These are phyloP conservation scores for Oryza nivara DNA, from an alignment of 176 grass and related monocot species.

Conservation along the genomic window DNA sequence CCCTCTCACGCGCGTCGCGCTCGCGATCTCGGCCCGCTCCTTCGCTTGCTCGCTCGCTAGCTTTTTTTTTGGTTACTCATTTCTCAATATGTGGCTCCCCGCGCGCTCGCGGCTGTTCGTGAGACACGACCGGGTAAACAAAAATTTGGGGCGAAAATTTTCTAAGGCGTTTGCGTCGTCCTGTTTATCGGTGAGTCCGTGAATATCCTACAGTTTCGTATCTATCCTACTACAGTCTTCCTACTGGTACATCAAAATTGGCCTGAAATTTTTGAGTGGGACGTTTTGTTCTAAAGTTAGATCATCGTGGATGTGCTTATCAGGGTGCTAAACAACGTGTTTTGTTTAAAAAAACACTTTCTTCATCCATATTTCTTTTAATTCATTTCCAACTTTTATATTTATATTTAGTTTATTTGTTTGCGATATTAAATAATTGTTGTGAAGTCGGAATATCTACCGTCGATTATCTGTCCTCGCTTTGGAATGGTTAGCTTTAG, in stretches of 20 bases:
- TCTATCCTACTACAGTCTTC: too few species aligned
- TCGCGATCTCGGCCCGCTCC: neutral
- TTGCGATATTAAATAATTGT: too few species aligned
- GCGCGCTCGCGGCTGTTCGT: neutral
- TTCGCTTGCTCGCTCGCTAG: neutral
- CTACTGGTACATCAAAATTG: neutral
- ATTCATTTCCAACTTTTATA: too few species aligned
- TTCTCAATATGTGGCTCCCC: neutral
- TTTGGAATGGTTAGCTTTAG: too few species aligned
- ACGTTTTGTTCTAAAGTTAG: neutral
- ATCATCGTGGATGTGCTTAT: too few species aligned
- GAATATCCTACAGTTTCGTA: neutral
- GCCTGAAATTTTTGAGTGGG: neutral
- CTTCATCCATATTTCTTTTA: too few species aligned
- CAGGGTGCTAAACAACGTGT: too few species aligned
- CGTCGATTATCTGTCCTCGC: too few species aligned
- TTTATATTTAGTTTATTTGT: too few species aligned
- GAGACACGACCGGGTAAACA: neutral
- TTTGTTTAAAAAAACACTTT: too few species aligned
- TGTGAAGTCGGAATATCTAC: too few species aligned
- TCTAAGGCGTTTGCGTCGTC: neutral
- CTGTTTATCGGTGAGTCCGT: neutral
- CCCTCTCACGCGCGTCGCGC: conserved; percentile 1
- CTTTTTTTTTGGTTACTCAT: neutral
- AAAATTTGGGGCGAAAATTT: neutral